A percentile compares a stretch with the other conserved stretches of the same genome.
Evolutionary conservation across 1,284 basidiomycete genomes (phyloP).

Genomic region (Naganishia sp.): DNA sequence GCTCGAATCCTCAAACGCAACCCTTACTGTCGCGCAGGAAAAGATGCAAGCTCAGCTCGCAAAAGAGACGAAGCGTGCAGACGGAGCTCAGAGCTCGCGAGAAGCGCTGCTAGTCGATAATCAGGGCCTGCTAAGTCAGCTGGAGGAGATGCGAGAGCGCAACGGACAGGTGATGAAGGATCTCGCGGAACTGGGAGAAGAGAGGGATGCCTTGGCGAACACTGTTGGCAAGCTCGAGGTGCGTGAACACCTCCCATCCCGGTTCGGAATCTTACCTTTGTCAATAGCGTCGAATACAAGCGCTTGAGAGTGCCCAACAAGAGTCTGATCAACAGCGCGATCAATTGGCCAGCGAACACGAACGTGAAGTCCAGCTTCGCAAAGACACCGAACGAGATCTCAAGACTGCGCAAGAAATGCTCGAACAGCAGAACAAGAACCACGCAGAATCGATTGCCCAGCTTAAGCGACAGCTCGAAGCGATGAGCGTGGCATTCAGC

Average conservation of each 20-base stretch:
- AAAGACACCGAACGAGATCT: slow-evolving; percentile 24
- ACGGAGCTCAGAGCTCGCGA: slow-evolving; percentile 46
- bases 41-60: slow-evolving; percentile 35
- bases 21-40: slow-evolving; percentile 37
- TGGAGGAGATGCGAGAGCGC: slow-evolving; percentile 51
- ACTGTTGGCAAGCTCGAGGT: slow-evolving; percentile 23
- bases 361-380: slow-evolving; percentile 6
- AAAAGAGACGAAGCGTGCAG: slow-evolving; percentile 43
- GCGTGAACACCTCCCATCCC: background rate
- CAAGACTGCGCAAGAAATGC: slow-evolving; percentile 9
- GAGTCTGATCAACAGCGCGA: background rate
- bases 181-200: slow-evolving; percentile 46
- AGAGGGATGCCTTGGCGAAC: slow-evolving; percentile 38
- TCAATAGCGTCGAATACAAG: slow-evolving; percentile 9
- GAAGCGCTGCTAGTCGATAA: slow-evolving; percentile 51
- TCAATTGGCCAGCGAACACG: slow-evolving; percentile 12
- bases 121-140: slow-evolving; percentile 49
- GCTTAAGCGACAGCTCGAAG: slow-evolving; percentile 11
- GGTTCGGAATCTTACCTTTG: slow-evolving; percentile 7
- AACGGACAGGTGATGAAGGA: slow-evolving; percentile 51
- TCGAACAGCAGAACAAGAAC: slow-evolving; percentile 21
- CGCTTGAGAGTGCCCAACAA: slow-evolving; percentile 1
- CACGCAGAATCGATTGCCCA: slow-evolving; percentile 6
- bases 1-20: slow-evolving; percentile 34
- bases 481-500: slow-evolving; percentile 1